A percentile compares a stretch with the other conserved stretches of the same genome.
These are phyloP conservation scores for Carpinus viminea DNA, from an alignment of 306 rosid genomes.

Conservation along the genomic window DNA sequence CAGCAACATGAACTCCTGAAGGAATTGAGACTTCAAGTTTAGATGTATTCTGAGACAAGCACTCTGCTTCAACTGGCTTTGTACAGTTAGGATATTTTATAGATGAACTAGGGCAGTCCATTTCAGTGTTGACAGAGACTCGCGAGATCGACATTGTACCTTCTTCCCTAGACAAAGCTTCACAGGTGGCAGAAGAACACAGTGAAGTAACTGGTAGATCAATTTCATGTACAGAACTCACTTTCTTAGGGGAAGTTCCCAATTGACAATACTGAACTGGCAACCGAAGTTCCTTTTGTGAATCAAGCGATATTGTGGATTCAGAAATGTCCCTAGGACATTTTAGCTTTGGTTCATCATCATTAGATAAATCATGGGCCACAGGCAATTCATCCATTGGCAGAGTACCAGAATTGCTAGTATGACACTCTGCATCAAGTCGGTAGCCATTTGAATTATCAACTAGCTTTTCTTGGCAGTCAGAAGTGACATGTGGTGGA, in stretches of 20 bases:
- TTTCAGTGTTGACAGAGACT: conserved; percentile 26
- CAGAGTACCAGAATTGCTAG: conserved; percentile 22
- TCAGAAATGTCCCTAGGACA: conserved; percentile 19
- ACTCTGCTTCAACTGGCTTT: conserved; percentile 29
- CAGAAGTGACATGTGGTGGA: conserved; percentile 26
- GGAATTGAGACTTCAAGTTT: conserved; percentile 21
- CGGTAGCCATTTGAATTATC: conserved; percentile 32
- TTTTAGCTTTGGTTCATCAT: conserved; percentile 26
- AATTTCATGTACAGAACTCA: conserved; percentile 20
- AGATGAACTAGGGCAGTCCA: conserved; percentile 22
- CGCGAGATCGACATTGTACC: conserved; percentile 19
- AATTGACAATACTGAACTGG: conserved; percentile 33
- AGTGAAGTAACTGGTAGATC: conserved; percentile 28
- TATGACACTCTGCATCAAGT: conserved; percentile 6
- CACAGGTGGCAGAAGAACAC: conserved; percentile 17
- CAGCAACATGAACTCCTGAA: conserved; percentile 12
- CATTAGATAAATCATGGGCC: conserved; percentile 20
- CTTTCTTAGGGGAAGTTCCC: conserved; percentile 31
- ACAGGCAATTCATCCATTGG: conserved; percentile 18
- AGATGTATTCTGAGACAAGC: conserved; percentile 31
- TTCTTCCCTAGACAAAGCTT: conserved; percentile 30
- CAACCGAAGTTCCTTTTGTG: conserved; percentile 27
- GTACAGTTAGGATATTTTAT: conserved; percentile 21
- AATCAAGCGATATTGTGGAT: conserved; percentile 22
- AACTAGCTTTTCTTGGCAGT: conserved; percentile 11